Evolutionary conservation across 768 basidiomycete species (phyloP).

Genomic region (Auricularia auricula-judae): DNA sequence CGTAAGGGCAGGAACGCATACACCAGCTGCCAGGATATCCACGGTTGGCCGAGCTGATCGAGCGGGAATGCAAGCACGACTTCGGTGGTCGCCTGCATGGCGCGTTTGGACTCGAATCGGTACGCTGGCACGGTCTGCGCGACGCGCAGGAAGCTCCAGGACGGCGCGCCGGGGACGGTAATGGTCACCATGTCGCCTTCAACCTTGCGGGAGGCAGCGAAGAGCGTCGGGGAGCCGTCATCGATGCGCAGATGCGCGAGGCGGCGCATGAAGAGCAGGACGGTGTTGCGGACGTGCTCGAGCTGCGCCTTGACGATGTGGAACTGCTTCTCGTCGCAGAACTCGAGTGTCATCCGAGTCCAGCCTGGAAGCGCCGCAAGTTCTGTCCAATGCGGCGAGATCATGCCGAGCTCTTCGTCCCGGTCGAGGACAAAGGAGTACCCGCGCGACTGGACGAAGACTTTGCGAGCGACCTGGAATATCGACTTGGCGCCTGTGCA

Average conservation of each 20-base stretch:
- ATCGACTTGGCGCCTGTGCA: constrained; percentile 17
- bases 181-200: background rate
- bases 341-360: constrained; percentile 14
- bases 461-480: constrained; percentile 15
- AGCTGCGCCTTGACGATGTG: constrained; percentile 10
- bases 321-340: constrained; percentile 4
- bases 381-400: constrained; percentile 11
- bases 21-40: constrained; percentile 9
- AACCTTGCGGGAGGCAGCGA: background rate
- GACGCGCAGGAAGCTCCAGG: background rate
- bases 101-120: constrained; percentile 8
- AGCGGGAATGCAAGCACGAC: constrained; percentile 17
- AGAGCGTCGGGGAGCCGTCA: background rate
- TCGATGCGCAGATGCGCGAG: constrained; percentile 10
- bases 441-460: constrained; percentile 13
- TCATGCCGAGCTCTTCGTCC: constrained; percentile 13
- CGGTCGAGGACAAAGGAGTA: constrained; percentile 15
- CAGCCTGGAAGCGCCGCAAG: constrained; percentile 6
- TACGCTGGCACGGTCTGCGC: constrained; percentile 1
- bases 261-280: constrained; percentile 17
- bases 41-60: constrained; percentile 6
- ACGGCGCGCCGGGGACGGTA: background rate
- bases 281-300: constrained; percentile 9
- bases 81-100: constrained; percentile 9
- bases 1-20: constrained; percentile 18